Percentiles rank a stretch among this genome's conserved stretches.
phyloP scores from a whole-genome alignment of 805 yeast species.

The Barnettozyma sucrosica region DNA sequence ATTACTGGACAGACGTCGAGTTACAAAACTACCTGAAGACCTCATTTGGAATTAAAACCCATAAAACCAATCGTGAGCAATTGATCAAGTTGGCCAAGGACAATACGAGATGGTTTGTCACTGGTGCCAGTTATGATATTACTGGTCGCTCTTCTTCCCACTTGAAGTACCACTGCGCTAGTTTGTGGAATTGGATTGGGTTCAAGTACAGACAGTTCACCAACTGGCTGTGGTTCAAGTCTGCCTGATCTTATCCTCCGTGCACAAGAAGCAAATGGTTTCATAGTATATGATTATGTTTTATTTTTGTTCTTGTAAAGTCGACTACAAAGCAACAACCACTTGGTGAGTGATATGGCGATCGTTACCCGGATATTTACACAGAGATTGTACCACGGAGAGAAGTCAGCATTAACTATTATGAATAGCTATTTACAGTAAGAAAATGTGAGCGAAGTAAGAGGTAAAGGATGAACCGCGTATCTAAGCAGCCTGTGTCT shows the following conservation, averaged over 20 bases:
- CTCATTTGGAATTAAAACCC: slow-evolving; percentile 35
- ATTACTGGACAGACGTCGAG: slow-evolving; percentile 40
- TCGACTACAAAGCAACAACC: too few species aligned
- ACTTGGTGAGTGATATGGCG: too few species aligned
- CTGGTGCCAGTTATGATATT: slow-evolving; percentile 19
- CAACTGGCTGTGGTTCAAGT: slow-evolving; percentile 3
- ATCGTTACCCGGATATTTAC: too few species aligned
- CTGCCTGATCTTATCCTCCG: neutral
- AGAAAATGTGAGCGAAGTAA: too few species aligned
- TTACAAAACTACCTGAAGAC: slow-evolving; percentile 34
- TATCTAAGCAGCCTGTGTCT: neutral
- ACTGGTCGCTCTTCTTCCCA: neutral
- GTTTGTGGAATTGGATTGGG: slow-evolving; percentile 7
- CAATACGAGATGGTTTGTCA: slow-evolving; percentile 36
- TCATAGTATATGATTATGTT: too few species aligned
- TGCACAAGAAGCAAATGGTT: too few species aligned
- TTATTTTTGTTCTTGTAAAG: too few species aligned
- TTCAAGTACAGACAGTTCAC: neutral
- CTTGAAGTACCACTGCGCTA: slow-evolving; percentile 10
- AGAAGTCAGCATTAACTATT: too few species aligned
- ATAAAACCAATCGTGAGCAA: slow-evolving; percentile 28
- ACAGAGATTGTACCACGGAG: too few species aligned
- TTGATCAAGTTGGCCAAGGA: slow-evolving; percentile 34
- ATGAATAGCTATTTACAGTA: too few species aligned
- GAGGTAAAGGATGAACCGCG: too few species aligned